Percentiles rank a stretch among this genome's conserved stretches.
Conservation (phyloP, 257 asterid genomes). For the Dorcoceras hygrometricum region DNA sequence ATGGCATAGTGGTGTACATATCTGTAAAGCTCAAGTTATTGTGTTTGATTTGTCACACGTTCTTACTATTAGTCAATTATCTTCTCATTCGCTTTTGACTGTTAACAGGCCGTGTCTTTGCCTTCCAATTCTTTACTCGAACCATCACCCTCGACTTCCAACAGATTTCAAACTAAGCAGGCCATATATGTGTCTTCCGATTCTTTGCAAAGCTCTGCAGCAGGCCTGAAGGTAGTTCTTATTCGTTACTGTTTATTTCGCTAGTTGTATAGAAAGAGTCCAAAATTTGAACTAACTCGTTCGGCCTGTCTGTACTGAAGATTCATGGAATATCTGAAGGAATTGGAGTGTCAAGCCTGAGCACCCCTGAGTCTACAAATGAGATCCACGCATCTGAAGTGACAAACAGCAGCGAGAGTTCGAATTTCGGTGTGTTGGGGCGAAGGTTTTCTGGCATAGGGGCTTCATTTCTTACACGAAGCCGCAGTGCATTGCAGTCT, state of each 20-base stretch:
- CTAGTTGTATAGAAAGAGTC: not conserved
- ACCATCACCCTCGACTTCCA: conserved; percentile 58
- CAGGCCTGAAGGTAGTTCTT: conserved; percentile 68
- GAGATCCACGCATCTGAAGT: conserved; percentile 33
- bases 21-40: conserved; percentile 7
- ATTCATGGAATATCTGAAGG: conserved; percentile 44
- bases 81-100: conserved; percentile 16
- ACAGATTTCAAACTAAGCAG: conserved; percentile 41
- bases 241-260: not conserved
- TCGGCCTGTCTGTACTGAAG: conserved; percentile 26
- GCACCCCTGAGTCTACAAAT: conserved; percentile 30
- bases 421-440: conserved; percentile 38
- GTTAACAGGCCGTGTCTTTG: conserved; percentile 51
- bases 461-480: conserved; percentile 42
- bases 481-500: conserved; percentile 48
- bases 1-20: conserved; percentile 14
- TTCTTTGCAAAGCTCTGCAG: conserved; percentile 41
- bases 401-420: conserved; percentile 27
- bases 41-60: conserved; percentile 1
- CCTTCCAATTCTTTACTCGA: conserved; percentile 46
- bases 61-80: conserved; percentile 1
- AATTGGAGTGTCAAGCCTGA: conserved; percentile 28
- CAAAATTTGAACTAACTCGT: conserved; percentile 3
- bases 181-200: conserved; percentile 20
- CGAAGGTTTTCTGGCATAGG: conserved; percentile 34